Percentiles rank a stretch among this genome's conserved stretches.
Evolutionary conservation across 208 protist species (phyloP).

Genomic region (Wallacemonas sp.): DNA sequence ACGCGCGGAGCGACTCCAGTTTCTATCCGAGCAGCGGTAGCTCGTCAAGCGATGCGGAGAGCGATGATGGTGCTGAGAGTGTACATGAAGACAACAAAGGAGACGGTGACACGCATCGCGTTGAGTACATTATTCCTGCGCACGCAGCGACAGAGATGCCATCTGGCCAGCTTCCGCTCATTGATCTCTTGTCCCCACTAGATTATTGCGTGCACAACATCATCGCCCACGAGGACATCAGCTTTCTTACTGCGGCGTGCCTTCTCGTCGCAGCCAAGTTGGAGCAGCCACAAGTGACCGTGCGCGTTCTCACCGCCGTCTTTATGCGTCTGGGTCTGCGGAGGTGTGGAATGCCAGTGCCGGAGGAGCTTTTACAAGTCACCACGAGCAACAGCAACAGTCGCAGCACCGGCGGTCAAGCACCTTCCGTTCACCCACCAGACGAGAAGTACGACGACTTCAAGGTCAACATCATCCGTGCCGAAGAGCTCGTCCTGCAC

Average conservation of each 20-base stretch:
- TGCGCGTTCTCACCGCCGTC: constrained; percentile 53
- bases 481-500: constrained; percentile 72
- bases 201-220: constrained; percentile 77
- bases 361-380: not conserved
- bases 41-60: not conserved
- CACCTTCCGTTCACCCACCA: constrained; percentile 4
- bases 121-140: constrained; percentile 57
- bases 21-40: constrained; percentile 5
- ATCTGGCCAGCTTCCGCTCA: constrained; percentile 48
- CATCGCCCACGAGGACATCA: constrained; percentile 60
- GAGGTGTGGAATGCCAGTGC: constrained; percentile 24
- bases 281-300: constrained; percentile 50
- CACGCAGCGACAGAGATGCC: constrained; percentile 39
- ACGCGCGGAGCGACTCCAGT: not conserved
- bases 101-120: not conserved
- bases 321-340: constrained; percentile 63
- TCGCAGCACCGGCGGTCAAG: not conserved
- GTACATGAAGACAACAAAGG: constrained; percentile 11
- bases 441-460: constrained; percentile 55
- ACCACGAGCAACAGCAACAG: constrained; percentile 28
- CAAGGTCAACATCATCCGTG: constrained; percentile 62
- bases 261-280: constrained; percentile 78
- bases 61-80: not conserved
- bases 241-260: constrained; percentile 73
- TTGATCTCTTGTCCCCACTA: constrained; percentile 69